Conservation (phyloP, 805 yeast genomes). For the Wickerhamiella alocasiicola region DNA sequence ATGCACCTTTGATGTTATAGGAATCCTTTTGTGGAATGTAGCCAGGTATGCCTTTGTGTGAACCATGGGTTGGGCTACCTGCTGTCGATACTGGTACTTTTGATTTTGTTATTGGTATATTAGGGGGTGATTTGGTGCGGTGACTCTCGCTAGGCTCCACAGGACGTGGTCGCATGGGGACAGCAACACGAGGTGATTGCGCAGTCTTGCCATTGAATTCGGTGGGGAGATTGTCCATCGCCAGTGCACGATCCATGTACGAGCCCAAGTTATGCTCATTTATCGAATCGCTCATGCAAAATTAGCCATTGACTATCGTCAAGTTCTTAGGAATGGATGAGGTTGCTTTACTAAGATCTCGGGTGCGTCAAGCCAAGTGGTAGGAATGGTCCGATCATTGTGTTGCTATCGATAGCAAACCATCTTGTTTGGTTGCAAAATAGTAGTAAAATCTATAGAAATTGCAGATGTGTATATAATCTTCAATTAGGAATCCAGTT, state of each 20-base stretch:
- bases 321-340: not conserved
- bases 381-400: too few relatives aligned
- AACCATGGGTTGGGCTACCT: constrained; percentile 2
- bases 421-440: too few relatives aligned
- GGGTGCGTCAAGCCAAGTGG: too few relatives aligned
- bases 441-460: too few relatives aligned
- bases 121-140: not conserved
- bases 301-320: constrained; percentile 2
- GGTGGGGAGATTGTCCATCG: not conserved
- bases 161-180: constrained; percentile 3
- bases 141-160: not conserved
- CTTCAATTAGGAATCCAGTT: too few relatives aligned
- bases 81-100: constrained; percentile 5
- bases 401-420: too few relatives aligned
- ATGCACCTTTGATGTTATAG: constrained; percentile 8
- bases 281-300: constrained; percentile 5
- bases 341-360: constrained; percentile 4
- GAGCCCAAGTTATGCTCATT: constrained; percentile 7
- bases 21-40: constrained; percentile 11
- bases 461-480: too few relatives aligned
- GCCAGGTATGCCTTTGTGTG: constrained; percentile 7
- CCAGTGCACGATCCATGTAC: constrained; percentile 10
- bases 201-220: not conserved
- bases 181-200: not conserved
- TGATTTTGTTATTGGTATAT: too few relatives aligned